Base-by-base conservation (phyloP, 2,329 filamentous ascomycete species). In the Fusarium papillatum region DNA sequence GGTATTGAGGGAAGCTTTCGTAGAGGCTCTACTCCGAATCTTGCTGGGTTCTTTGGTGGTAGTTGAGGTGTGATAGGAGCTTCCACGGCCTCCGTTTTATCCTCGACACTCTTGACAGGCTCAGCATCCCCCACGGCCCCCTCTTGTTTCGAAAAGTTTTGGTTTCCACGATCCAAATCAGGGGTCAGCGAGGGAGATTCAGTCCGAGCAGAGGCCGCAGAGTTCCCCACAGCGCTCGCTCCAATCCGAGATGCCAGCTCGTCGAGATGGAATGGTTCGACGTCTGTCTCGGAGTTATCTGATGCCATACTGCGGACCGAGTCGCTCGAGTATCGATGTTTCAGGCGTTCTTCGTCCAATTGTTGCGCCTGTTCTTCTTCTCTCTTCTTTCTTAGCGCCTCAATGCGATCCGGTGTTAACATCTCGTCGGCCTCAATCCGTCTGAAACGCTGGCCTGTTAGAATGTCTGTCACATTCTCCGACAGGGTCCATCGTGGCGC, bases 381-480 rank as follows among this genome's bases (percentile, higher is more conserved):
- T 19, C 82, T 78, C 26, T 74, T 85, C 78, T 81, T 83, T 61
- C 84, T 86, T 26, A 87, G 84, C 62, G 85, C 84, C 74, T 89
- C 86, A 29, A 91, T 82, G 43, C 87, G 86, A 39, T 86, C 85
- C 22, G 89, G 87, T 14, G 90, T 89, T 16, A 92, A 81, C 84
- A 91, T 90, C 82, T 93, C 90, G 64, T 91, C 89, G 0, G 87
- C 90, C 72, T 92, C 90, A 65, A 89, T 85, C 59, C 86, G 86
- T 72, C 86, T 86, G 79, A 92, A 91, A 57, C 89, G 84, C 53
- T 88, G 88, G 22, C 88, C 87, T 50, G 84, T 88, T 70, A 93
- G 86, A 14, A 91, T 83, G 36, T 90, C 90, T n/a, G 88, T 86
- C 76, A 92, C 85, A 72, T 90, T 91, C 64, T 90, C 88, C 0